A percentile compares a stretch with the other conserved stretches of the same genome.
These are phyloP conservation scores for Phytophthora colocasiae DNA, from an alignment of 352 stramenopile species.

Conservation along the genomic window DNA sequence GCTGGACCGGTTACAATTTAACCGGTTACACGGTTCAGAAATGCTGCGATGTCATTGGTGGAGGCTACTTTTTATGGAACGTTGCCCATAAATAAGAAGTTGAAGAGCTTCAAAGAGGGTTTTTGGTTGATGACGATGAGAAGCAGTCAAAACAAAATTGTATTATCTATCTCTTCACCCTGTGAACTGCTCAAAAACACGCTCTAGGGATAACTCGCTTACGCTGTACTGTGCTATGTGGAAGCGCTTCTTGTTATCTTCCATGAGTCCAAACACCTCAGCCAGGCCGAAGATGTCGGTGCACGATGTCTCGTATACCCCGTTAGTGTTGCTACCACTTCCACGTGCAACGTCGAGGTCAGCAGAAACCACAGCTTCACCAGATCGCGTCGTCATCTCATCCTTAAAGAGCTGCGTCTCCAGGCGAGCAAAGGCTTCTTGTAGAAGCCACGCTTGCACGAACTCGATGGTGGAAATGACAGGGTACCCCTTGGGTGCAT, in stretches of 20 bases:
- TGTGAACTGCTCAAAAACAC: conserved; percentile 94
- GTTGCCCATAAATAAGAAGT: conserved; percentile 7
- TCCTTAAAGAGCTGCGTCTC: conserved; percentile 63
- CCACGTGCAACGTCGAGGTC: conserved; percentile 55
- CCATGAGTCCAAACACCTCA: conserved; percentile 81
- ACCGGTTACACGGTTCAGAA: conserved; percentile 17
- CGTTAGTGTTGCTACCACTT: conserved; percentile 62
- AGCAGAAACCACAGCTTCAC: conserved; percentile 53
- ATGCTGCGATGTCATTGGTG: conserved; percentile 14
- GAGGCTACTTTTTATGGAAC: conserved; percentile 2
- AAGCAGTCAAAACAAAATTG: too few species aligned
- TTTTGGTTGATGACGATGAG: too few species aligned
- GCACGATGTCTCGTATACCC: conserved; percentile 76
- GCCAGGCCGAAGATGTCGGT: conserved; percentile 72
- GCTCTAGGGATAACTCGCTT: conserved; percentile 92
- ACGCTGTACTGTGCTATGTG: conserved; percentile 91
- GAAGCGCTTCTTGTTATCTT: conserved; percentile 75
- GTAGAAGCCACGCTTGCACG: conserved; percentile 80
- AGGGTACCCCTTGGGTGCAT: not conserved
- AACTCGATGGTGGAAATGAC: conserved; percentile 64
- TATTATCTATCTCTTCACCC: conserved; percentile 29
- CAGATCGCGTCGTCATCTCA: conserved; percentile 50
- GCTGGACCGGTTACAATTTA: conserved; percentile 31
- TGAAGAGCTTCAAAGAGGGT: not conserved
- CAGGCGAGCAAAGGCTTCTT: conserved; percentile 67